Evolutionary conservation across 2,329 filamentous ascomycete genomes (phyloP).

Genomic region (Arthrinium phaeospermum): DNA sequence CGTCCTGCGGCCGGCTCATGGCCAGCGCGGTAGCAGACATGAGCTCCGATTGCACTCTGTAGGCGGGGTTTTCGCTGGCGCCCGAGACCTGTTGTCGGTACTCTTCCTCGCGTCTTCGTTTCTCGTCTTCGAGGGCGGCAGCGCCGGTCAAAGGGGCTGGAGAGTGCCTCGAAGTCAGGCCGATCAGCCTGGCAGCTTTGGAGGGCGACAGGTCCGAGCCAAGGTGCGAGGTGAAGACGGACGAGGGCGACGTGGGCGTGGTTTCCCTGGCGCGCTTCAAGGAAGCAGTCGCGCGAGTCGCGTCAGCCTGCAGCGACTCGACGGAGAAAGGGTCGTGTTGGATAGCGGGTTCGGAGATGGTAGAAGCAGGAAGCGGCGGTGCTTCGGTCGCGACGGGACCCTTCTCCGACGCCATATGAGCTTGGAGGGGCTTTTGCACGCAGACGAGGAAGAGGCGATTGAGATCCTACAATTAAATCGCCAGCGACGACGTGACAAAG

Average conservation of each 20-base stretch:
- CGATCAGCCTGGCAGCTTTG: conserved; percentile 57
- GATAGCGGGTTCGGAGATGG: conserved; percentile 32
- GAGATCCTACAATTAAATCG: conserved; percentile 33
- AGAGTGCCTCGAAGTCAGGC: conserved; percentile 49
- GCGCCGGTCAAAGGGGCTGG: conserved; percentile 58
- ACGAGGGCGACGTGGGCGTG: conserved; percentile 47
- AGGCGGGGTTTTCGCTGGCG: conserved; percentile 60
- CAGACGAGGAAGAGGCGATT: conserved; percentile 31
- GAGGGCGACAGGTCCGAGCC: conserved; percentile 54
- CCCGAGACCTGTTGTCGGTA: conserved; percentile 47
- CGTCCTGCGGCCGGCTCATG: conserved; percentile 63
- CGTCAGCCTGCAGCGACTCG: conserved; percentile 48
- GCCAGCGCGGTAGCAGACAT: conserved; percentile 57
- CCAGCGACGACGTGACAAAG: conserved; percentile 29
- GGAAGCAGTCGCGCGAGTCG: conserved; percentile 43
- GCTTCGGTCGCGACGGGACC: conserved; percentile 58
- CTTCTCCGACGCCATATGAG: conserved; percentile 60
- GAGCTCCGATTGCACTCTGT: conserved; percentile 58
- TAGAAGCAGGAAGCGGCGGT: conserved; percentile 38
- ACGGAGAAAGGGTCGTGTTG: conserved; percentile 42
- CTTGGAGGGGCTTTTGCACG: conserved; percentile 18
- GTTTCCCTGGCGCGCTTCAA: conserved; percentile 54
- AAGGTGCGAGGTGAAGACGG: conserved; percentile 37
- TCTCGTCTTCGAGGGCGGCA: conserved; percentile 60
- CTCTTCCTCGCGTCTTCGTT: conserved; percentile 53